A percentile compares a stretch with the other conserved stretches of the same genome.
Conservation (phyloP, 805 yeast genomes). For the Lipomyces yamanashiensis region DNA sequence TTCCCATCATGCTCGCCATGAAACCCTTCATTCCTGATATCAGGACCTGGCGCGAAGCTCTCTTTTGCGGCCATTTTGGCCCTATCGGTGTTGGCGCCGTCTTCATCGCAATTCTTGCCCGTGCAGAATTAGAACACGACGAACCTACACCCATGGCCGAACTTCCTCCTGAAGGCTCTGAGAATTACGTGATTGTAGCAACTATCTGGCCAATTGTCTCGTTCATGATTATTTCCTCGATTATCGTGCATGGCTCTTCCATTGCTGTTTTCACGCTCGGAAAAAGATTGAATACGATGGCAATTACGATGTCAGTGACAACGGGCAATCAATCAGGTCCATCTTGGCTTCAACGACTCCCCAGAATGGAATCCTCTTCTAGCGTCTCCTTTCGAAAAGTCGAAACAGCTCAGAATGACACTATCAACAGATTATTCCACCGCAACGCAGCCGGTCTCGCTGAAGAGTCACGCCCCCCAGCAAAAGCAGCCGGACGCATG, state of each 20-base stretch:
- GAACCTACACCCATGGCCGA: constrained; percentile 62
- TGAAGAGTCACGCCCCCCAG: constrained; percentile 26
- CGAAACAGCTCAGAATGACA: constrained; percentile 59
- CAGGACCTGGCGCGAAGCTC: constrained; percentile 89
- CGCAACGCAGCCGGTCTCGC: constrained; percentile 13
- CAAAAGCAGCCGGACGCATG: constrained; percentile 35
- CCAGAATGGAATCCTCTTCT: constrained; percentile 74
- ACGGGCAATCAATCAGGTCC: constrained; percentile 65
- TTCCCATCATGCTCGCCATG: constrained; percentile 77
- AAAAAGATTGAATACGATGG: constrained; percentile 85
- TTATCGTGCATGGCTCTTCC: constrained; percentile 90
- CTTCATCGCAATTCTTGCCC: constrained; percentile 79
- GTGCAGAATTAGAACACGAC: constrained; percentile 66
- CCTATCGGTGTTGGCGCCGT: constrained; percentile 96
- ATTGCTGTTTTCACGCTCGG: constrained; percentile 81
- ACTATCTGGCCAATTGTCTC: constrained; percentile 83
- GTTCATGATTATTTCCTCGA: constrained; percentile 78
- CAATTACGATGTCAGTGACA: constrained; percentile 88
- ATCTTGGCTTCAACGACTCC: constrained; percentile 85
- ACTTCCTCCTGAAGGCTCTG: constrained; percentile 54
- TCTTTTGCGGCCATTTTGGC: constrained; percentile 94
- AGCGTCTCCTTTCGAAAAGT: constrained; percentile 82
- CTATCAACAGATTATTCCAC: constrained; percentile 23
- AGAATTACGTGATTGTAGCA: constrained; percentile 64
- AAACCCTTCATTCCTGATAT: constrained; percentile 86